Evolutionary conservation across 108 stramenopile genomes (phyloP).

Genomic region (Fragilariopsis cylindrus): DNA sequence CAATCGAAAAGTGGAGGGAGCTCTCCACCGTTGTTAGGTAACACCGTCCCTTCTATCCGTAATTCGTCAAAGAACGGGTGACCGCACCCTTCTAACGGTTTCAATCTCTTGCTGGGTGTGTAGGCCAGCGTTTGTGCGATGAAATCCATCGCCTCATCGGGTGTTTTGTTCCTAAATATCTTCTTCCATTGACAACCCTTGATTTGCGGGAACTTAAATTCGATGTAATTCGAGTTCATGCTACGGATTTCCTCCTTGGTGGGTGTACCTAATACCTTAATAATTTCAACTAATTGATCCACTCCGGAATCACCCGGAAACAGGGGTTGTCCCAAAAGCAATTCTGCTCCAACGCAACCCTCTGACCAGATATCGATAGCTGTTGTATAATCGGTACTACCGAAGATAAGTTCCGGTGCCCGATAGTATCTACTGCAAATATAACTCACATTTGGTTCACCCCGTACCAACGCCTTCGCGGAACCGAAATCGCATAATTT

Average conservation of each 20-base stretch:
- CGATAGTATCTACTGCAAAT: slow-evolving; percentile 98
- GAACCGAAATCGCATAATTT: slow-evolving; percentile 99
- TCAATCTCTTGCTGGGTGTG: slow-evolving; percentile 84
- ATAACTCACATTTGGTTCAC: slow-evolving; percentile 97
- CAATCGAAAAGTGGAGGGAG: slow-evolving; percentile 92
- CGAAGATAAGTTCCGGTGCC: slow-evolving; percentile 99
- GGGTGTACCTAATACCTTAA: slow-evolving; percentile 98
- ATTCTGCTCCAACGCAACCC: slow-evolving; percentile 98
- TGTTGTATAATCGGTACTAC: slow-evolving; percentile 96
- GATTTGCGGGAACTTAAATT: slow-evolving; percentile 99
- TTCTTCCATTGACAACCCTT: slow-evolving; percentile 96
- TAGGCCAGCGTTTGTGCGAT: slow-evolving; percentile 91
- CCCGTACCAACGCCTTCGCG: slow-evolving; percentile 93
- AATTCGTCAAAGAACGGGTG: slow-evolving; percentile 97
- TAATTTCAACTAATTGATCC: slow-evolving; percentile 99
- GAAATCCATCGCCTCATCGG: slow-evolving; percentile 93
- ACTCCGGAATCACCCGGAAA: slow-evolving; percentile 98
- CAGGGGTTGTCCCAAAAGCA: slow-evolving; percentile 95
- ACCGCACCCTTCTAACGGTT: slow-evolving; percentile 90
- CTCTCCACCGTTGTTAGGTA: slow-evolving; percentile 75
- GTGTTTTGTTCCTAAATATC: slow-evolving; percentile 91
- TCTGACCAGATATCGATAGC: slow-evolving; percentile 93
- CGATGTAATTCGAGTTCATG: slow-evolving; percentile 98
- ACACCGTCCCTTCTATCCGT: slow-evolving; percentile 58
- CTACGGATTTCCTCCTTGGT: slow-evolving; percentile 93